Evolutionary conservation across 208 protist genomes (phyloP), one percentile per base, ranked within the genome.

Genomic region (Crithidia brevicula): DNA sequence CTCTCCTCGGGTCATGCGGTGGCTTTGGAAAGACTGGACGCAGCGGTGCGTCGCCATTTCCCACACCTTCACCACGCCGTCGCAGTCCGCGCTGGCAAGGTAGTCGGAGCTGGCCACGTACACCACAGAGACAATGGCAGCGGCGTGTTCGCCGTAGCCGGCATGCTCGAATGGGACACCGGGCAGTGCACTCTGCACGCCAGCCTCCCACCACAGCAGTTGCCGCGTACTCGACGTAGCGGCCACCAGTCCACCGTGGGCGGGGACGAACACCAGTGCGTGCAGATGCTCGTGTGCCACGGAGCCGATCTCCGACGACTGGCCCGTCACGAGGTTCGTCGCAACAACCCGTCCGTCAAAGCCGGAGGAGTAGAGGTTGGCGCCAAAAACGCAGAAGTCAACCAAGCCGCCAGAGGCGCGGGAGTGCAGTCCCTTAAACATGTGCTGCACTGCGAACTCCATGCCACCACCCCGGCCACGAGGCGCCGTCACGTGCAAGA

Each of bases 51-150:
- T 81, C 22, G 80, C 74, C 27, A 94, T 60, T 64, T 97, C 93
- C 93, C 93, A 97, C 40, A 96, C 78, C 49, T 90, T 92, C 28
- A 96, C 75, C 23, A 74, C 54, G 18, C 93, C 89, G 10, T 69
- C 64, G 43, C 53, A 67, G 62, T 97, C 93, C 18, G 75, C 79
- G 11, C 84, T 93, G 34, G 96, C 75, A 20, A 93, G 59, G 52
- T 94, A 84, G 15, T 89, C 82, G 5, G 82, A 51, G 49, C 84
- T 79, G 11, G 53, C 74, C 25, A 89, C 67, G 53, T 82, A 81
- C 38, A 67, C 49, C 13, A 97, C 58, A 25, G 82, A 76, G 38
- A 95, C 75, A 4, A 96, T 62, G 25, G 57, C 56, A 11, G 56
- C 54, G 7, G 28, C 18, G 71, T 83, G 79, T 28, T 81, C 72